phyloP scores from a whole-genome alignment of 176 grass and related monocot genomes.

The Bolboschoenus planiculmis region DNA sequence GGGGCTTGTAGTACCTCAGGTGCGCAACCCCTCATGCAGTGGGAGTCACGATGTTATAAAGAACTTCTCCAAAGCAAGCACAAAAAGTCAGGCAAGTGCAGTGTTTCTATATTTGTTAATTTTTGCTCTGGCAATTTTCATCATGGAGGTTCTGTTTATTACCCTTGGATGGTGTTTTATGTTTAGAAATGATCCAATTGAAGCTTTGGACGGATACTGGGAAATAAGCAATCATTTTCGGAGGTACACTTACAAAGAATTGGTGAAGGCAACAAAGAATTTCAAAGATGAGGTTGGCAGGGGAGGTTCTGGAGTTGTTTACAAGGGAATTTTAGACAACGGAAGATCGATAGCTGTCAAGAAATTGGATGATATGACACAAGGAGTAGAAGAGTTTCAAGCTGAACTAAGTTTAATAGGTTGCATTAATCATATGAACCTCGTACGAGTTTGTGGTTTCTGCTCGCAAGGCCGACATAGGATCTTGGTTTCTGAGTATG shows the following conservation, averaged over 20 bases:
- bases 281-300: slow-evolving; percentile 34
- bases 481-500: slow-evolving; percentile 39
- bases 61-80: no score
- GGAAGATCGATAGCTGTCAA: slow-evolving; percentile 37
- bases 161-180: slow-evolving; percentile 43
- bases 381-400: slow-evolving; percentile 41
- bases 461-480: slow-evolving; percentile 35
- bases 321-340: slow-evolving; percentile 33
- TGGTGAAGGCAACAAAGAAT: slow-evolving; percentile 40
- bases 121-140: slow-evolving; percentile 33
- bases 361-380: slow-evolving; percentile 29
- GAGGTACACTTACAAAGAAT: slow-evolving; percentile 34
- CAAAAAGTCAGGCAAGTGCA: neutral
- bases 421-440: slow-evolving; percentile 57
- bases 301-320: slow-evolving; percentile 43
- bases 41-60: neutral
- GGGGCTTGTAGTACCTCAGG: neutral
- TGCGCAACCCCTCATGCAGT: neutral
- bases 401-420: slow-evolving; percentile 44
- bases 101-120: slow-evolving; percentile 37
- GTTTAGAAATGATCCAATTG: slow-evolving; percentile 26
- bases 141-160: slow-evolving; percentile 34
- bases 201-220: slow-evolving; percentile 19
- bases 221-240: slow-evolving; percentile 30
- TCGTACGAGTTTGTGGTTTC: slow-evolving; percentile 41